Conservation (phyloP, 306 rosid genomes). For the Oxytropis ochrocephala region DNA sequence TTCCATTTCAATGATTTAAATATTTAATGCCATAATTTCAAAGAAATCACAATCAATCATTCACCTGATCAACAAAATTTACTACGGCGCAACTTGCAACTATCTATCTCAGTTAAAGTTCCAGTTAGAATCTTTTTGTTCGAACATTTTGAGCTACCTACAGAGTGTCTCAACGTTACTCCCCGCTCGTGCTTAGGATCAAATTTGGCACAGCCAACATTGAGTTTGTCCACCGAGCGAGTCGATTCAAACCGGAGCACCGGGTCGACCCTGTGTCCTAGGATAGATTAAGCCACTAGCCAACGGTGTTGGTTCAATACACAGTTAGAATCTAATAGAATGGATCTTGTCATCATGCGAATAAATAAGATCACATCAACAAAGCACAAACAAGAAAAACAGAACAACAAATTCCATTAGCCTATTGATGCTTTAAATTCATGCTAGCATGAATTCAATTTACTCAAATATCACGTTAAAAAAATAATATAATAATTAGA, state of each 20-base stretch:
- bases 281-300: no score
- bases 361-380: not conserved
- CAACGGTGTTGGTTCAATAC: no score
- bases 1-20: not conserved
- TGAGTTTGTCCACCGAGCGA: no score
- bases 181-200: no score
- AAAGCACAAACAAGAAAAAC: not conserved
- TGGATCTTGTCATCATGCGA: not conserved
- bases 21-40: not conserved
- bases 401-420: not conserved
- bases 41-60: not conserved
- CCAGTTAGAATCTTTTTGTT: not conserved
- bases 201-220: no score
- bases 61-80: not conserved
- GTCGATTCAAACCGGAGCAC: no score
- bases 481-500: not conserved
- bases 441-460: not conserved
- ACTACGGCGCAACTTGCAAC: not conserved
- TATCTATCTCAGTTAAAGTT: not conserved
- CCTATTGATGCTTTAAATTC: not conserved
- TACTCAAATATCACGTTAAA: not conserved
- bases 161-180: no score
- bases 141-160: no score
- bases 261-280: no score
- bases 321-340: not conserved